These are phyloP conservation scores for Penicillium concentricum DNA, from an alignment of 2,329 filamentous ascomycete genomes.

Conservation along the genomic window DNA sequence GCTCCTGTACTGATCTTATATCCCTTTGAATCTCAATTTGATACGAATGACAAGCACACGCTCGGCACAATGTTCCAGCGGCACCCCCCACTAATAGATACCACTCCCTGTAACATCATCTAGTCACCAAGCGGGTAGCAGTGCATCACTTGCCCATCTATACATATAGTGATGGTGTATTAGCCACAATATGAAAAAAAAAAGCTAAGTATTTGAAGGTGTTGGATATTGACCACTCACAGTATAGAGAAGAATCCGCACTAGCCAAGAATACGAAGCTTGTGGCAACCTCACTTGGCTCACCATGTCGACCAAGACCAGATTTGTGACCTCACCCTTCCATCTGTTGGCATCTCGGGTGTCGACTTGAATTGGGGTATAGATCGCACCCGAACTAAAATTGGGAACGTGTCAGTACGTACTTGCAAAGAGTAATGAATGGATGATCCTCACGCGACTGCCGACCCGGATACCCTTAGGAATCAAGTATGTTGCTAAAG, in stretches of 20 bases:
- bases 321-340: constrained; percentile 30
- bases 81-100: neutral
- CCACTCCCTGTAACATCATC: neutral
- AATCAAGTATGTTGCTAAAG: constrained; percentile 53
- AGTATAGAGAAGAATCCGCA: constrained; percentile 35
- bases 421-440: no score
- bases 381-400: constrained; percentile 34
- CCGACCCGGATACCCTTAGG: constrained; percentile 59
- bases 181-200: neutral
- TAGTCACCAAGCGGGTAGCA: constrained; percentile 38
- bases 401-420: neutral
- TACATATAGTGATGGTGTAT: neutral
- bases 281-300: constrained; percentile 42
- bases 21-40: neutral
- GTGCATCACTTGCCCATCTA: constrained; percentile 38
- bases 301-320: constrained; percentile 35
- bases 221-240: constrained; percentile 23
- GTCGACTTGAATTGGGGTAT: constrained; percentile 38
- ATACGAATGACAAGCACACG: neutral
- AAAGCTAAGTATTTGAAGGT: neutral
- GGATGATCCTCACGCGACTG: constrained; percentile 36
- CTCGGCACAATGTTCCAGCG: neutral
- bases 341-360: constrained; percentile 38
- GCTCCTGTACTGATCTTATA: constrained; percentile 32
- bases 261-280: constrained; percentile 42